phyloP scores from a whole-genome alignment of 495 filamentous ascomycete genomes.

The Pseudevernia furfuracea region DNA sequence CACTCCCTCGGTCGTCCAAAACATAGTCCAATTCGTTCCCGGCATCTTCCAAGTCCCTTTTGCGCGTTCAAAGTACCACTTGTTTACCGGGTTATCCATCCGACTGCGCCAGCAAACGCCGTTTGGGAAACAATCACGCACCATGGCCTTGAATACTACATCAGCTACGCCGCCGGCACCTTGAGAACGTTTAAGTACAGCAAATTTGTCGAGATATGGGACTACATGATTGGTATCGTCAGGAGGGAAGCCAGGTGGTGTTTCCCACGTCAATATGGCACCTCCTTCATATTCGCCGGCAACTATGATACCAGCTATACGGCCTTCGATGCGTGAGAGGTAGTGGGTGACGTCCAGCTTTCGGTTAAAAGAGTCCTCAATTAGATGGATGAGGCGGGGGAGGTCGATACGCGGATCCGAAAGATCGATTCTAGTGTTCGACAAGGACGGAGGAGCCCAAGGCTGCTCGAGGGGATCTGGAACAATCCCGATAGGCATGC shows the following conservation, averaged over 20 bases:
- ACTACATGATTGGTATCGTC: slow-evolving; percentile 53
- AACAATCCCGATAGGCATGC: slow-evolving; percentile 79
- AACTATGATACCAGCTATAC: slow-evolving; percentile 83
- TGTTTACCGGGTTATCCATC: slow-evolving; percentile 78
- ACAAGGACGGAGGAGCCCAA: slow-evolving; percentile 54
- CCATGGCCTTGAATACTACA: slow-evolving; percentile 92
- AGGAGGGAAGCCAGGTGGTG: slow-evolving; percentile 48
- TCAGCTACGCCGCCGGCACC: slow-evolving; percentile 90
- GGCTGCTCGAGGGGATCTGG: slow-evolving; percentile 54
- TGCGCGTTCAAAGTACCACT: slow-evolving; percentile 92
- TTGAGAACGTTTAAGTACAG: slow-evolving; percentile 79
- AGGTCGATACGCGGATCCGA: slow-evolving; percentile 77
- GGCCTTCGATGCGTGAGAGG: slow-evolving; percentile 62
- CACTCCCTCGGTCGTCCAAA: slow-evolving; percentile 78
- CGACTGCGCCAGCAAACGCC: slow-evolving; percentile 78
- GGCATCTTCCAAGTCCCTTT: slow-evolving; percentile 72
- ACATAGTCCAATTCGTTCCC: slow-evolving; percentile 86
- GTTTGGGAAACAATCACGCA: slow-evolving; percentile 71
- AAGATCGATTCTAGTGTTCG: slow-evolving; percentile 48
- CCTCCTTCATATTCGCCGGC: slow-evolving; percentile 96
- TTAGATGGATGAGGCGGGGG: slow-evolving; percentile 70
- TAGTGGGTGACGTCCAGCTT: slow-evolving; percentile 80
- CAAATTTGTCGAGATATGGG: slow-evolving; percentile 97
- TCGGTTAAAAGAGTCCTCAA: slow-evolving; percentile 88
- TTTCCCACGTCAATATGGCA: slow-evolving; percentile 92